Percentiles rank a stretch among this genome's conserved stretches.
Evolutionary conservation across 2,329 filamentous ascomycete genomes (phyloP).

Genomic region (Trichoderma oligosporum): DNA sequence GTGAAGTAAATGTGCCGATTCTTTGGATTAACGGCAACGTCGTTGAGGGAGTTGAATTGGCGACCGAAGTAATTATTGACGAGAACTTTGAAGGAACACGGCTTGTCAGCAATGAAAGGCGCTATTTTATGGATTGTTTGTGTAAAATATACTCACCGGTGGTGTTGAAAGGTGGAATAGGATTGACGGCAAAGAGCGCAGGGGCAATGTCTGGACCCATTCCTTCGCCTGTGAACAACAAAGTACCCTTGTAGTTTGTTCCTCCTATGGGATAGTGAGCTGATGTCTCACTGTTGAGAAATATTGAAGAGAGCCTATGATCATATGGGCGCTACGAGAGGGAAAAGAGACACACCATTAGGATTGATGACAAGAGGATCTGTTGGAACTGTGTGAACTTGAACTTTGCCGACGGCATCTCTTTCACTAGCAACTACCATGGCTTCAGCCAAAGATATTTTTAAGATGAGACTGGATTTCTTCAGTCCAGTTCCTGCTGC

Average conservation of each 20-base stretch:
- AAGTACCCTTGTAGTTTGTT: slow-evolving; percentile 47
- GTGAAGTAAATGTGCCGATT: slow-evolving; percentile 63
- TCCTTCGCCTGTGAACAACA: slow-evolving; percentile 49
- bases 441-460: slow-evolving; percentile 44
- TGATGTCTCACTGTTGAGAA: background rate
- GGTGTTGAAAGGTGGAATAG: slow-evolving; percentile 16
- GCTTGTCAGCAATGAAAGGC: background rate
- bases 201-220: slow-evolving; percentile 39
- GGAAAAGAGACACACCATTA: slow-evolving; percentile 38
- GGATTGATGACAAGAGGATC: slow-evolving; percentile 47
- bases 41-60: slow-evolving; percentile 48
- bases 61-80: slow-evolving; percentile 41
- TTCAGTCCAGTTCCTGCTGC: slow-evolving; percentile 45
- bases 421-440: slow-evolving; percentile 36
- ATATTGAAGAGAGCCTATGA: accelerated
- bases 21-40: slow-evolving; percentile 48
- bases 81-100: slow-evolving; percentile 22
- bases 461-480: slow-evolving; percentile 46
- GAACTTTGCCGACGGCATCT: slow-evolving; percentile 39
- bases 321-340: background rate
- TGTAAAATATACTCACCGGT: background rate
- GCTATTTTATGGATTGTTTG: background rate
- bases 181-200: slow-evolving; percentile 28
- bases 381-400: slow-evolving; percentile 40
- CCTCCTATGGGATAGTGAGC: slow-evolving; percentile 35